Conservation (phyloP, 768 basidiomycete genomes). For the Lactarius tabidus region DNA sequence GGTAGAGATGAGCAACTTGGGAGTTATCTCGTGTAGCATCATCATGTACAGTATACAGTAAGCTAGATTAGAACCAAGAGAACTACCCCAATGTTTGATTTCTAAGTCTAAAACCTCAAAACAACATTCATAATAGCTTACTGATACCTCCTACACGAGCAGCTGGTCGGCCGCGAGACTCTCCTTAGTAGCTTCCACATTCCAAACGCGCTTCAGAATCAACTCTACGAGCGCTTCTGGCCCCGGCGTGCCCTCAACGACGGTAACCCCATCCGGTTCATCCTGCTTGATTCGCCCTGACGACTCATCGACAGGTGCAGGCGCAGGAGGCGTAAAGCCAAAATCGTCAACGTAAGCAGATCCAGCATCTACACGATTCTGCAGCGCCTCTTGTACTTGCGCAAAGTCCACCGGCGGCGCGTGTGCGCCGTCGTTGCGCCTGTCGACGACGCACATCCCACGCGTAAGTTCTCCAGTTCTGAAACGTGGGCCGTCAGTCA, state of each 20-base stretch:
- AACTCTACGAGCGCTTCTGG: slow-evolving; percentile 44
- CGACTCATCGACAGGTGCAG: slow-evolving; percentile 39
- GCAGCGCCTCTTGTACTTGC: slow-evolving; percentile 52
- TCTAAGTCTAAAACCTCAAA: neutral
- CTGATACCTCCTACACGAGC: slow-evolving; percentile 1
- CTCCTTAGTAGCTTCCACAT: slow-evolving; percentile 22
- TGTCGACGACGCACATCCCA: slow-evolving; percentile 85
- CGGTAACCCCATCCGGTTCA: slow-evolving; percentile 30
- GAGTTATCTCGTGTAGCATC: neutral
- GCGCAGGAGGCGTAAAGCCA: slow-evolving; percentile 50
- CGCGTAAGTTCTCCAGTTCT: slow-evolving; percentile 77
- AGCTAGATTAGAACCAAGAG: neutral
- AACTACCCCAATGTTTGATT: neutral
- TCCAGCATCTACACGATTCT: slow-evolving; percentile 34
- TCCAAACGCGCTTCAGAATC: slow-evolving; percentile 58
- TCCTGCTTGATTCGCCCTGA: neutral
- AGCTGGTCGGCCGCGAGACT: neutral
- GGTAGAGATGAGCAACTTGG: neutral
- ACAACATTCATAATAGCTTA: neutral
- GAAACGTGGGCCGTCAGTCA: neutral
- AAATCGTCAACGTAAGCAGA: slow-evolving; percentile 17
- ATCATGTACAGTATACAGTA: no score
- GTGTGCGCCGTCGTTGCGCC: slow-evolving; percentile 66
- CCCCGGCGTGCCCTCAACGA: slow-evolving; percentile 65
- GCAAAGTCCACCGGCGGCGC: slow-evolving; percentile 63